phyloP scores from a whole-genome alignment of 345 rosid genomes.

The Trapa bicornis region DNA sequence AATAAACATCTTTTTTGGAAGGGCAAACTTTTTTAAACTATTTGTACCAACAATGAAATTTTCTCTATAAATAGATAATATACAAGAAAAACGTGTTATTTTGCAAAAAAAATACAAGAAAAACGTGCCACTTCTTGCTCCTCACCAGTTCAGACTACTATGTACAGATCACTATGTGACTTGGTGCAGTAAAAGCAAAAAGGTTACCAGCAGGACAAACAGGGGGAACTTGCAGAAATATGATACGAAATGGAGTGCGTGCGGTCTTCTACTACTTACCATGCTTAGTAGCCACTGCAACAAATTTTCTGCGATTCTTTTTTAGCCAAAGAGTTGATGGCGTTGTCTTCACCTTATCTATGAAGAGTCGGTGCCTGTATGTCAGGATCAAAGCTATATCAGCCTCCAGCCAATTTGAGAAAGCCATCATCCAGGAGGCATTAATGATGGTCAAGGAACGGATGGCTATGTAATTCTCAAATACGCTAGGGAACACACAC shows the following conservation, averaged over 20 bases:
- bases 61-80: no score
- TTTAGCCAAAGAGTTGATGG: constrained; percentile 65
- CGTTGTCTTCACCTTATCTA: constrained; percentile 55
- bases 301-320: constrained; percentile 35
- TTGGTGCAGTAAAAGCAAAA: background rate
- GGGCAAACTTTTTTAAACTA: no score
- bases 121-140: background rate
- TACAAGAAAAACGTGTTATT: no score
- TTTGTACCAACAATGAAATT: no score
- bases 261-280: background rate
- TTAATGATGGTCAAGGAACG: no score
- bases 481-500: background rate
- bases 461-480: background rate
- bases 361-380: constrained; percentile 59
- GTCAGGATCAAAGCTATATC: background rate
- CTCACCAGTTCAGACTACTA: background rate
- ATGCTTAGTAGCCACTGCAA: constrained; percentile 15
- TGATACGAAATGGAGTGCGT: background rate
- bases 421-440: background rate
- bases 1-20: no score
- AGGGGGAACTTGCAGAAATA: background rate
- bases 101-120: background rate
- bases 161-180: background rate
- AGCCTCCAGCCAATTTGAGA: background rate
- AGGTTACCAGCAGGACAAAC: background rate